phyloP scores from a whole-genome alignment of 1,284 basidiomycete genomes.

The Marasmius fiardii region DNA sequence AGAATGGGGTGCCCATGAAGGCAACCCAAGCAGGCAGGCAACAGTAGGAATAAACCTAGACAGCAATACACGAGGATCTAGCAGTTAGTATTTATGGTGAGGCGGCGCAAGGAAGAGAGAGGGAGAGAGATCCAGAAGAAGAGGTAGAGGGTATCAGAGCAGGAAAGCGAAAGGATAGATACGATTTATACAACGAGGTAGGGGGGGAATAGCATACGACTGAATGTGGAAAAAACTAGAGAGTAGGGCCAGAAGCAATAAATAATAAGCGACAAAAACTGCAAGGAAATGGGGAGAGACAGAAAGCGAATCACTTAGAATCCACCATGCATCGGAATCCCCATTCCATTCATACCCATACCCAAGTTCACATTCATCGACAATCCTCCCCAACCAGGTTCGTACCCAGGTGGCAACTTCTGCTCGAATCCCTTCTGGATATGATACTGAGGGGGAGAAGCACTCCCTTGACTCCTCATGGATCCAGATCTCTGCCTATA shows the following conservation, averaged over 20 bases:
- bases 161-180: background rate
- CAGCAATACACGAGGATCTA: too few relatives aligned
- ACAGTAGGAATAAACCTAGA: too few relatives aligned
- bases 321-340: background rate
- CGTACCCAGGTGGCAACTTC: background rate
- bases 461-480: background rate
- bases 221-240: background rate
- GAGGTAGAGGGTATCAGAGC: too few relatives aligned
- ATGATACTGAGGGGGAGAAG: background rate
- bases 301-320: background rate
- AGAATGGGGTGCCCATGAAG: too few relatives aligned
- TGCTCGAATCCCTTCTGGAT: background rate
- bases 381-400: conserved; percentile 1
- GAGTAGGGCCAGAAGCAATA: background rate
- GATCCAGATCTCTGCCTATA: background rate
- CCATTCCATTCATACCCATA: background rate
- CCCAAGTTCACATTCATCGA: background rate
- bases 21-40: too few relatives aligned
- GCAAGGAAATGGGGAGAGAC: background rate
- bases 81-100: too few relatives aligned
- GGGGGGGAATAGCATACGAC: background rate
- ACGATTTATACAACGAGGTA: background rate
- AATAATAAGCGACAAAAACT: background rate
- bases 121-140: too few relatives aligned
- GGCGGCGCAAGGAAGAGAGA: too few relatives aligned